Conservation (phyloP, 345 rosid species). For the Noccaea bulbosa region DNA sequence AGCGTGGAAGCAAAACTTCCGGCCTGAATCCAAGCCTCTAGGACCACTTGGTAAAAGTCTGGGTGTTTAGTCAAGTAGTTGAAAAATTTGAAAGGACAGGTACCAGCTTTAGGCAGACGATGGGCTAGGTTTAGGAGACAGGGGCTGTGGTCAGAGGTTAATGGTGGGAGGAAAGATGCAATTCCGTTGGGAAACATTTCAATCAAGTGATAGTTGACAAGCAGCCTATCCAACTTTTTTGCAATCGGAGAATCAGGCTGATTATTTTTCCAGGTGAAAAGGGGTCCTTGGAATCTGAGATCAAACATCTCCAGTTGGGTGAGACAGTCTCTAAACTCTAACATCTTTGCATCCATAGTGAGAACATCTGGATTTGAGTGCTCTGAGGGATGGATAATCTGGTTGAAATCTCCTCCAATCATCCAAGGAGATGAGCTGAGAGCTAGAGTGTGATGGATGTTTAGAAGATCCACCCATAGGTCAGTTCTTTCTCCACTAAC, state of each 20-base stretch:
- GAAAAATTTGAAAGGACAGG: not conserved
- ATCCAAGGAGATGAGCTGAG: no score
- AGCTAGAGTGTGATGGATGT: no score
- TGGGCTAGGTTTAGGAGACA: not conserved
- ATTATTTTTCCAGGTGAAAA: not conserved
- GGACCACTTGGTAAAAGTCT: not conserved
- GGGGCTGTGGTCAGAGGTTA: not conserved
- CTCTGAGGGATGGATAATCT: no score
- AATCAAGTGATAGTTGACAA: not conserved
- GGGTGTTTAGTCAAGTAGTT: not conserved
- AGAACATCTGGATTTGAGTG: not conserved
- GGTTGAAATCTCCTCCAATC: no score
- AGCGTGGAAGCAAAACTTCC: no score
- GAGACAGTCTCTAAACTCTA: not conserved
- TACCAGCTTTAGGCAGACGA: not conserved
- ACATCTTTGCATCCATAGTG: not conserved
- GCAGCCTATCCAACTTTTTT: not conserved
- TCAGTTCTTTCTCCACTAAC: no score
- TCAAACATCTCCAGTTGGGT: not conserved
- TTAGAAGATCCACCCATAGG: no score
- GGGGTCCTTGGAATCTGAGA: not conserved
- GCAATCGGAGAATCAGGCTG: not conserved
- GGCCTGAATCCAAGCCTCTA: no score
- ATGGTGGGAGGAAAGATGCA: not conserved
- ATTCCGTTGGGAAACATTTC: not conserved